Conservation (phyloP, 108 stramenopile species). For the Fragilaria radians region DNA sequence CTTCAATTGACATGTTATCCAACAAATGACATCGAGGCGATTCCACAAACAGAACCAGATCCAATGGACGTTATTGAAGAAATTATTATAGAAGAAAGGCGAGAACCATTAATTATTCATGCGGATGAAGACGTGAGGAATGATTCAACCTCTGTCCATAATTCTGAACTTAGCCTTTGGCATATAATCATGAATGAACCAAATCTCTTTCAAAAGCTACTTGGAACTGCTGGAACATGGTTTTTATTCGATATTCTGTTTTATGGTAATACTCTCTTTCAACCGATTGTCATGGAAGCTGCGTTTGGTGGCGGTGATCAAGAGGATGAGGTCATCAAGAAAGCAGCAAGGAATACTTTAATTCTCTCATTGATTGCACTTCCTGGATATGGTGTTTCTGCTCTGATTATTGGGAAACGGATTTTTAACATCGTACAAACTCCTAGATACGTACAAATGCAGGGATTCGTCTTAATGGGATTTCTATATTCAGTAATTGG, state of each 20-base stretch:
- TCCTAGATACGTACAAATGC: slow-evolving; percentile 73
- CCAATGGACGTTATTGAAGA: slow-evolving; percentile 4
- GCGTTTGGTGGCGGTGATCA: slow-evolving; percentile 52
- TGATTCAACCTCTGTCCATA: neutral
- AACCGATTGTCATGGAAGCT: slow-evolving; percentile 74
- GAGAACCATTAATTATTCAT: neutral
- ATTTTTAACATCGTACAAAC: slow-evolving; percentile 38
- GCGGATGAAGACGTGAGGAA: slow-evolving; percentile 2
- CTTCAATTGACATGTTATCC: slow-evolving; percentile 21
- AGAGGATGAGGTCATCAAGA: slow-evolving; percentile 3
- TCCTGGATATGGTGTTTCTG: slow-evolving; percentile 74
- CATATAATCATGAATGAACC: slow-evolving; percentile 46
- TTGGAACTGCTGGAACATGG: slow-evolving; percentile 82
- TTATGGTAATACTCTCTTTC: slow-evolving; percentile 86
- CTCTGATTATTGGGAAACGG: slow-evolving; percentile 37
- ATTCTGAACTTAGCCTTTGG: neutral
- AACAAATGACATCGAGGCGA: neutral
- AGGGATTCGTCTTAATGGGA: slow-evolving; percentile 77
- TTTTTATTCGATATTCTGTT: slow-evolving; percentile 83
- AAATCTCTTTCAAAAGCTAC: slow-evolving; percentile 48
- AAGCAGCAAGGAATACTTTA: slow-evolving; percentile 30
- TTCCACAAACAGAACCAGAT: neutral
- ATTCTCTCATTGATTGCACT: slow-evolving; percentile 53
- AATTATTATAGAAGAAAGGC: slow-evolving; percentile 4
- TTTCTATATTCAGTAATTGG: slow-evolving; percentile 70